A percentile compares a stretch with the other conserved stretches of the same genome.
These are phyloP conservation scores for Pinus taeda DNA, from an alignment of 75 land plant genomes.

Conservation along the genomic window DNA sequence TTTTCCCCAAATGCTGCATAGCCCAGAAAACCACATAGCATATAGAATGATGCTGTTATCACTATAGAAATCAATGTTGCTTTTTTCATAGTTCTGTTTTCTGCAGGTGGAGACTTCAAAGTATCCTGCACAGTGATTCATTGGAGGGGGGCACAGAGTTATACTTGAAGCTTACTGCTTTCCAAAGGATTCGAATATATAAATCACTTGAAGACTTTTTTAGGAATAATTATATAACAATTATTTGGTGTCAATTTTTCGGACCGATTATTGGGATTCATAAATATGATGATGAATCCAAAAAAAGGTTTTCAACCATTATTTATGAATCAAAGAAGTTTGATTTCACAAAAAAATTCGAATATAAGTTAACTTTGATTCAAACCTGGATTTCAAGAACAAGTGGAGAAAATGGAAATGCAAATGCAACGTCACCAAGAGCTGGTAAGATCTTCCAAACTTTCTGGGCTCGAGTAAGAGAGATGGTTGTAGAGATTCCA, in stretches of 20 bases:
- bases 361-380: no score
- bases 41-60: constrained; percentile 60
- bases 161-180: background rate
- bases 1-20: constrained; percentile 80
- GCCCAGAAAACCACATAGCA: constrained; percentile 67
- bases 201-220: no score
- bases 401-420: constrained; percentile 69
- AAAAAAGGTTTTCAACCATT: no score
- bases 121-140: constrained; percentile 48
- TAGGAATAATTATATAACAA: no score
- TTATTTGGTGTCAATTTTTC: no score
- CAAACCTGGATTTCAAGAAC: constrained; percentile 87
- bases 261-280: no score
- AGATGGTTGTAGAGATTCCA: constrained; percentile 33
- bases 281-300: no score
- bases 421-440: constrained; percentile 88
- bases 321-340: no score
- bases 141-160: background rate
- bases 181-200: background rate
- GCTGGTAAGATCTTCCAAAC: constrained; percentile 65
- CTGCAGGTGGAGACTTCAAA: constrained; percentile 65
- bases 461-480: constrained; percentile 25
- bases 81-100: constrained; percentile 67
- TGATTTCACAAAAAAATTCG: no score
- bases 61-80: constrained; percentile 41